A percentile compares a stretch with the other conserved stretches of the same genome.
These are phyloP conservation scores for Rhododendron williamsianum DNA, from an alignment of 148 eudicot genomes.

Conservation along the genomic window DNA sequence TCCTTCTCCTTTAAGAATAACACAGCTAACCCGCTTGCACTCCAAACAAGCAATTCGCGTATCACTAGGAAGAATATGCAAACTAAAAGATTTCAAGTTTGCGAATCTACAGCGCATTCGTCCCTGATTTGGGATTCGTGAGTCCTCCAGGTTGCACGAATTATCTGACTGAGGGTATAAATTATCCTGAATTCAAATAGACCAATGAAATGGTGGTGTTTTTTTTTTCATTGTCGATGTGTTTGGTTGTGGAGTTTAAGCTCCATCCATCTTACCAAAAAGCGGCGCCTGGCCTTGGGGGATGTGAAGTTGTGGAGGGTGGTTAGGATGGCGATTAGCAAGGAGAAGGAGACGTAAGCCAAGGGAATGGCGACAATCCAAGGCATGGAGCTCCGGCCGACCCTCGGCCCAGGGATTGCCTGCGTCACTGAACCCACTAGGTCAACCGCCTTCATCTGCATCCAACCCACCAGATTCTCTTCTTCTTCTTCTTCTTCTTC, in stretches of 20 bases:
- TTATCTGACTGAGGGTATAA: no score
- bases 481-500: slow-evolving; percentile 39
- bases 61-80: no score
- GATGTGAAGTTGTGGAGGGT: slow-evolving; percentile 61
- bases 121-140: no score
- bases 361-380: slow-evolving; percentile 79
- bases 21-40: not conserved
- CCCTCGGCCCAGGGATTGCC: slow-evolving; percentile 88
- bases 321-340: slow-evolving; percentile 51
- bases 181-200: no score
- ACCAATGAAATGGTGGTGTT: no score
- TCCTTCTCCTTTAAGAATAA: not conserved
- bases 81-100: no score
- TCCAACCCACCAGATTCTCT: slow-evolving; percentile 74
- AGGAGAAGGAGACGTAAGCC: slow-evolving; percentile 59
- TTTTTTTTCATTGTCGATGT: no score
- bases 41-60: no score
- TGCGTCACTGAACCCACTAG: slow-evolving; percentile 76
- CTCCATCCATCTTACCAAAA: slow-evolving; percentile 7
- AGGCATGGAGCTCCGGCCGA: slow-evolving; percentile 57
- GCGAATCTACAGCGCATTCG: no score
- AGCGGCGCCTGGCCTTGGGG: slow-evolving; percentile 59
- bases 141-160: no score
- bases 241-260: no score
- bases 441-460: slow-evolving; percentile 84